These are phyloP conservation scores for Aspergillus phoenicis DNA, from an alignment of 2,329 filamentous ascomycete genomes.

Conservation along the genomic window DNA sequence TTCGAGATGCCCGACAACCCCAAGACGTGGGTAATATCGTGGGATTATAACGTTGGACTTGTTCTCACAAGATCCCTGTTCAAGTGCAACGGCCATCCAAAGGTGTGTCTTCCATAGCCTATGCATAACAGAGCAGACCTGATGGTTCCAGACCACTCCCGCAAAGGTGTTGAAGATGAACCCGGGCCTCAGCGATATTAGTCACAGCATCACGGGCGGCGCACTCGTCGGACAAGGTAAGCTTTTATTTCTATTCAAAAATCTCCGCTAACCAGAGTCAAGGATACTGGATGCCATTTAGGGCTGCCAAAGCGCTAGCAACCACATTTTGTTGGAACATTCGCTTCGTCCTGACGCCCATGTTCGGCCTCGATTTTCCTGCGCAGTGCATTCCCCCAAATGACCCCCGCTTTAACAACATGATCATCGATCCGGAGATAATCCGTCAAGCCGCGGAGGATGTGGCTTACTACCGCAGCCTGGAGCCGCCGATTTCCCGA, in stretches of 20 bases:
- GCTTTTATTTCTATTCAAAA: neutral
- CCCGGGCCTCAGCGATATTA: constrained; percentile 81
- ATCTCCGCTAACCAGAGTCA: neutral
- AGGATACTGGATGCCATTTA: constrained; percentile 97
- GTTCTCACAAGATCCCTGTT: constrained; percentile 95
- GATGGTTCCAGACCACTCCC: constrained; percentile 70
- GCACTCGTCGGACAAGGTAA: constrained; percentile 85
- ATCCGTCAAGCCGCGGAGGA: constrained; percentile 54
- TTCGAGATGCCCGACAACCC: constrained; percentile 69
- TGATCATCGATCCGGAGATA: constrained; percentile 65
- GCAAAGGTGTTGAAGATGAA: constrained; percentile 80
- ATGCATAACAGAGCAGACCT: neutral
- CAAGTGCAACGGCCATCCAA: constrained; percentile 83
- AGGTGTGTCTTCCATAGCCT: constrained; percentile 59
- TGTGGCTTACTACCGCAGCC: constrained; percentile 35
- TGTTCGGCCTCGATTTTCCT: constrained; percentile 85
- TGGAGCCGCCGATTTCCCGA: constrained; percentile 27
- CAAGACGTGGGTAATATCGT: constrained; percentile 76
- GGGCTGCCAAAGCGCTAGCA: constrained; percentile 82
- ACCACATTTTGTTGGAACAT: constrained; percentile 87
- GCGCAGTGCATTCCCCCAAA: constrained; percentile 67
- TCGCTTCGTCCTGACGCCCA: constrained; percentile 79
- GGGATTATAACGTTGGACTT: constrained; percentile 95
- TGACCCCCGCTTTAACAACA: constrained; percentile 65
- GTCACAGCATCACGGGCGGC: constrained; percentile 92